Base-by-base conservation (phyloP, 1,284 basidiomycete genomes). In the Lignosus rhinocerotis region DNA sequence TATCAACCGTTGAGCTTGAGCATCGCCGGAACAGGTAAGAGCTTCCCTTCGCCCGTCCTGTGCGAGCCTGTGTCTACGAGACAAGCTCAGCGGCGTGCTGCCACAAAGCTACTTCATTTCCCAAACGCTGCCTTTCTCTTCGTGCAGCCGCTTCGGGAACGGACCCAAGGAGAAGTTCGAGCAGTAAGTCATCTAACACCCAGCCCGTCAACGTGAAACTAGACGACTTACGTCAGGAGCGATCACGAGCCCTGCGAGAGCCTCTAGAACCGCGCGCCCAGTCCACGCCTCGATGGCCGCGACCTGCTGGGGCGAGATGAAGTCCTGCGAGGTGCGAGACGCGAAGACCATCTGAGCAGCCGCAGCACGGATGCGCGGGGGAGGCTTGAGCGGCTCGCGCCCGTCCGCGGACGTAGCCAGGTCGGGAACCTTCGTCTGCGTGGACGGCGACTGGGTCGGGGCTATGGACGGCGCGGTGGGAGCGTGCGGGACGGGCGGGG, bases 321-420 rank as follows among this genome's bases (percentile, higher is more conserved):
- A 93, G 53, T 82, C 88, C 60, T 79, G 80, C n/a, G 88, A 89
- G 39, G 77, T 80, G 44, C 92, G 82, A 49, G 87, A 82, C n/a
- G 92, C 92, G 67, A 92, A 94, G 19, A 93, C 84, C 84, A 94
- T 92, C 61, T 94, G 92, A 16, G 85, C 84, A 14, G 88, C 88
- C 7, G 90, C 89, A 2, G 87, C 90, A 61, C 83, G 80, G 68
- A 94, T 92, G 42, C 67, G 75, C 67, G 44, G 82, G 31, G 50
- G 76, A 63, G 60, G 72, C 67, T 59, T 56, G 55, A 55, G 59
- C 59, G 56, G 62, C 41, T 56, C 31, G n/a, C 67, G 67, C 44
- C 65, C 54, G 44, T 59, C 63, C 38, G 66, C 54, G 39, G 67
- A 55, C 9, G 59, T 50, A 1, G 66, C 60, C 11, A 76, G 67